Base-by-base conservation (phyloP, 192 early-diverging fungal species). In the Phycomyces nitens region DNA sequence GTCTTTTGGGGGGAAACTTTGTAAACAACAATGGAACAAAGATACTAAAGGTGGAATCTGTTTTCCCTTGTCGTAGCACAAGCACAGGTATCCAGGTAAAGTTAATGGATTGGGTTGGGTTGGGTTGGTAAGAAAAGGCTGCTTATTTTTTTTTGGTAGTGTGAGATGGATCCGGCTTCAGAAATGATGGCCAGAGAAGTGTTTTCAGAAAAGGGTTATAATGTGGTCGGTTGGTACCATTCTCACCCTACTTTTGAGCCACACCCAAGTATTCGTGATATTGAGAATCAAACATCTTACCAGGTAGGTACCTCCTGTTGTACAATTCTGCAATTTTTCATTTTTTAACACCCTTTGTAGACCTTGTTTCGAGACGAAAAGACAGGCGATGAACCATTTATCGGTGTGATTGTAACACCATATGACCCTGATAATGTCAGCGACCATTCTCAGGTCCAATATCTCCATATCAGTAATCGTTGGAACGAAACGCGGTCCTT, bases 211-310 rank as follows among this genome's bases (percentile, higher is more conserved):
- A 74, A 78, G 64, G 82, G 84, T 0, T 79, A 82, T 53, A 70
- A 70, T 20, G 89, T 91, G 0, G 93, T 96, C 29, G 94, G 94
- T 54, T 97, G 95, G 95, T 97, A 94, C 79, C 95, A 97, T 71
- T 95, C 93, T 39, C 95, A 97, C 72, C 94, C 95, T 34, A 90
- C 91, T 0, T 97, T 97, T 65, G 92, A 92, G 42, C 88, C 94
- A 5, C 86, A 85, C 41, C 95, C 95, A 39, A 91, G 88, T 50
- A 84, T 94, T 14, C 82, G 92, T 67, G 95, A 97, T 70, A 89
- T 95, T 64, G 90, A 92, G 72, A 96, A 88, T 62, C 94, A 97
- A 77, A 82, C 80, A 52, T 80, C 83, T 1, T 92, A 97, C 78
- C 95, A 97, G 82, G 80, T 86, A 76, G 40, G 24, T 40, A 18